phyloP scores from a whole-genome alignment of 257 asterid genomes.

The Rubia yunnanensis region DNA sequence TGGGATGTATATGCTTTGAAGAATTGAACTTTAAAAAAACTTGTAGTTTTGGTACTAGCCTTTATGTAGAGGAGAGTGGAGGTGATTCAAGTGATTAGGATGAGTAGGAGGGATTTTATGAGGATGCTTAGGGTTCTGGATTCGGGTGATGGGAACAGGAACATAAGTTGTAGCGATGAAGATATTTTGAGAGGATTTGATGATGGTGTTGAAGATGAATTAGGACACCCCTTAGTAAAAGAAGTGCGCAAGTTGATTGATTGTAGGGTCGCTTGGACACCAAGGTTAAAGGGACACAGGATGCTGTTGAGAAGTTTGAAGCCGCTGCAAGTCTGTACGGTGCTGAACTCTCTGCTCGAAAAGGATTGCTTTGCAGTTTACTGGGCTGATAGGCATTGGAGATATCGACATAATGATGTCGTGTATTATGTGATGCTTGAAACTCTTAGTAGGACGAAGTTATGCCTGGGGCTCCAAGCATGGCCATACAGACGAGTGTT shows the following conservation, averaged over 20 bases:
- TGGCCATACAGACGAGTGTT: constrained; percentile 62
- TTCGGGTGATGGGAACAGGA: constrained; percentile 29
- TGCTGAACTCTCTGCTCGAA: constrained; percentile 61
- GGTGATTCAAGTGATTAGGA: constrained; percentile 27
- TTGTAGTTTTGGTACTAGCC: constrained; percentile 18
- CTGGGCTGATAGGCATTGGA: constrained; percentile 95
- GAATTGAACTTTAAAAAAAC: constrained; percentile 25
- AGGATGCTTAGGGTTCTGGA: constrained; percentile 29
- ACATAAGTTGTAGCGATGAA: constrained; percentile 10
- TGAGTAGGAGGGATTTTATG: constrained; percentile 25
- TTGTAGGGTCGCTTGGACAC: constrained; percentile 52
- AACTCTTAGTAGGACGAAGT: constrained; percentile 67
- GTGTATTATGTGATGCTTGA: constrained; percentile 75
- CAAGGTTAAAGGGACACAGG: constrained; percentile 61
- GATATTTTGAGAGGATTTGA: constrained; percentile 22
- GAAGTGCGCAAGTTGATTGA: constrained; percentile 64
- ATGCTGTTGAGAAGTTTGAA: constrained; percentile 53
- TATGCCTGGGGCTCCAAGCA: constrained; percentile 82
- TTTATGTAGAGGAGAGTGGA: constrained; percentile 6
- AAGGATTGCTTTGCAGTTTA: constrained; percentile 64
- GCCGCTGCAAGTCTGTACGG: constrained; percentile 72
- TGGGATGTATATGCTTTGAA: too few relatives aligned
- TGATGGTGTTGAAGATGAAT: constrained; percentile 49
- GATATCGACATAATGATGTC: constrained; percentile 61
- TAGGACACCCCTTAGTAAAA: constrained; percentile 72